A percentile compares a stretch with the other conserved stretches of the same genome.
These are phyloP conservation scores for Psilocybe cyanescens DNA, from an alignment of 768 basidiomycete species.

Conservation along the genomic window DNA sequence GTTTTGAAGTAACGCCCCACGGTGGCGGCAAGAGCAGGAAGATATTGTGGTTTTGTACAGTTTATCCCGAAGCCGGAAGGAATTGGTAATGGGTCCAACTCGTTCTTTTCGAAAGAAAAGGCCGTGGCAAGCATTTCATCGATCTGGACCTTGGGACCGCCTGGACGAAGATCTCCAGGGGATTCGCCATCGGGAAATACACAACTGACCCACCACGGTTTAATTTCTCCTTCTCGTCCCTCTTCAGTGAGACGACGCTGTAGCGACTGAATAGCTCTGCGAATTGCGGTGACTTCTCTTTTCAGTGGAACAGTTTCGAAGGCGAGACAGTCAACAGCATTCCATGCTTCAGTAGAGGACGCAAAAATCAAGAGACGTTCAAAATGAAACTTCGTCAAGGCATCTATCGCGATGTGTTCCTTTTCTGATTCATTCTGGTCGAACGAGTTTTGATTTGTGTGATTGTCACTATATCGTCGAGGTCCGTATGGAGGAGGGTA, in stretches of 20 bases:
- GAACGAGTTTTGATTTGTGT: conserved; percentile 48
- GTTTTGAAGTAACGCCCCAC: conserved; percentile 31
- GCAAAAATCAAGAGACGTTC: conserved; percentile 61
- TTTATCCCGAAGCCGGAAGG: conserved; percentile 75
- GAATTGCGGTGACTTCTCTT: conserved; percentile 67
- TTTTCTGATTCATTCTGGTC: conserved; percentile 25
- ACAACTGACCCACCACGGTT: conserved; percentile 79
- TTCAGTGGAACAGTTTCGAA: conserved; percentile 81
- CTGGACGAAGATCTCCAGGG: conserved; percentile 38
- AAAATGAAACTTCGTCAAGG: conserved; percentile 65
- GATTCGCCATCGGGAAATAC: conserved; percentile 59
- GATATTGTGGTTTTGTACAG: conserved; percentile 57
- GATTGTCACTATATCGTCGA: conserved; percentile 36
- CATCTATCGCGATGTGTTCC: conserved; percentile 46
- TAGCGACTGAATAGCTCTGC: conserved; percentile 56
- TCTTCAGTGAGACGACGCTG: conserved; percentile 15
- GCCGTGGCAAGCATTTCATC: conserved; percentile 48
- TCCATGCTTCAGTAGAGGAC: conserved; percentile 53
- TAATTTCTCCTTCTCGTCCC: conserved; percentile 29
- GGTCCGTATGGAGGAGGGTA: conserved; percentile 83
- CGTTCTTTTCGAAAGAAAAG: conserved; percentile 25
- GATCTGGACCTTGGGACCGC: conserved; percentile 29
- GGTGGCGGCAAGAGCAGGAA: conserved; percentile 42
- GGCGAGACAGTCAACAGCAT: conserved; percentile 60
- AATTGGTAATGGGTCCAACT: conserved; percentile 20